Percentiles rank a stretch among this genome's conserved stretches.
phyloP scores from a whole-genome alignment of 345 rosid genomes.

The Brassica carinata region DNA sequence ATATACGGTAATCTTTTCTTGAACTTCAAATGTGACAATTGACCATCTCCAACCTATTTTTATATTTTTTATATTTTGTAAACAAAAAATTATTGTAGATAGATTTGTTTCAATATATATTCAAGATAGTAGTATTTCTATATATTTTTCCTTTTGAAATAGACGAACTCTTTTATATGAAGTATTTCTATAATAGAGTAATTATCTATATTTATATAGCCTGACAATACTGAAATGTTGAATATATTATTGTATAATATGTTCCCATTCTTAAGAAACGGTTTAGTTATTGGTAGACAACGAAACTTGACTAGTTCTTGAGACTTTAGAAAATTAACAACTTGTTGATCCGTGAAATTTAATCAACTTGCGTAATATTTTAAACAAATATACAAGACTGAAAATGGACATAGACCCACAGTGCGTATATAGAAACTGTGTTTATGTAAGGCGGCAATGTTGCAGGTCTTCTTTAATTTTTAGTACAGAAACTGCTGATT shows the following conservation, averaged over 20 bases:
- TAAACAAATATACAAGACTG: slow-evolving; percentile 1
- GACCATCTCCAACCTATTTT: too few species aligned
- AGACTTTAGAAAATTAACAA: neutral
- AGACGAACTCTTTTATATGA: too few species aligned
- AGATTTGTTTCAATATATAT: too few species aligned
- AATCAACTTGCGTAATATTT: slow-evolving; percentile 8
- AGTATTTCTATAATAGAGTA: too few species aligned
- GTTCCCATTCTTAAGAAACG: slow-evolving; percentile 3
- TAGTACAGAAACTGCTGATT: slow-evolving; percentile 40
- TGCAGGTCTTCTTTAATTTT: slow-evolving; percentile 42
- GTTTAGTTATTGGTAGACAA: neutral
- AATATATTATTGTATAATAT: neutral
- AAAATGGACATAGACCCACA: neutral
- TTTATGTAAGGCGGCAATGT: slow-evolving; percentile 39
- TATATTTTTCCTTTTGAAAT: too few species aligned
- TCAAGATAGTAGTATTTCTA: too few species aligned
- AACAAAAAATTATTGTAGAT: too few species aligned
- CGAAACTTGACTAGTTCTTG: neutral
- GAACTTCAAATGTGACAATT: neutral
- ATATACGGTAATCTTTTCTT: neutral
- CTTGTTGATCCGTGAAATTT: neutral
- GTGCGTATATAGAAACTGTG: neutral
- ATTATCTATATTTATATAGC: neutral
- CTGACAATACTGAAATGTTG: neutral
- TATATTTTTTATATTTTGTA: too few species aligned